Conservation (phyloP, 2,329 filamentous ascomycete species). For the Penicillium decumbens region DNA sequence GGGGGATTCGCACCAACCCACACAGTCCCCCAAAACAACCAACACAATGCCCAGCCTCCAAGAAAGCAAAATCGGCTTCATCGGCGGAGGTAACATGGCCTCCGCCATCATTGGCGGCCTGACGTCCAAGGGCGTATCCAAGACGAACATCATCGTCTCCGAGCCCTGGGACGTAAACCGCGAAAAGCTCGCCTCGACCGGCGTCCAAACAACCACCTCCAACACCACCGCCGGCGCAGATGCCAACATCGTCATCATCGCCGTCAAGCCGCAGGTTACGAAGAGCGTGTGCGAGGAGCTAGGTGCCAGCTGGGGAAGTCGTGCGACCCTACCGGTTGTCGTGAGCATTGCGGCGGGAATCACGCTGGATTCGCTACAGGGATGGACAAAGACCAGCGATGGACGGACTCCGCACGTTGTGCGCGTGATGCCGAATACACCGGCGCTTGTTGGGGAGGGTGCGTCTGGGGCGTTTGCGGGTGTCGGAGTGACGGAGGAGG, state of each 20-base stretch:
- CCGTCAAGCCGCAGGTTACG: conserved; percentile 35
- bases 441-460: conserved; percentile 33
- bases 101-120: conserved; percentile 35
- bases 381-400: conserved; percentile 28
- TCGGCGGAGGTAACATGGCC: conserved; percentile 37
- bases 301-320: conserved; percentile 23
- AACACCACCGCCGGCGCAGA: conserved; percentile 27
- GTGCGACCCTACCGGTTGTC: conserved; percentile 26
- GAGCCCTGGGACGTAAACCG: conserved; percentile 37
- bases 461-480: conserved; percentile 30
- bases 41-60: conserved; percentile 27
- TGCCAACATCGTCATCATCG: conserved; percentile 32
- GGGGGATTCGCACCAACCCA: conserved; percentile 6
- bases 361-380: conserved; percentile 28
- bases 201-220: conserved; percentile 30
- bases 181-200: conserved; percentile 29
- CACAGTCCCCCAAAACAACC: neutral
- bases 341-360: conserved; percentile 36
- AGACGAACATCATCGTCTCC: conserved; percentile 32
- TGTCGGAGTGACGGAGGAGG: conserved; percentile 22
- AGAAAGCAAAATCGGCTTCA: conserved; percentile 34
- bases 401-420: conserved; percentile 27
- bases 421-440: conserved; percentile 37
- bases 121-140: conserved; percentile 26
- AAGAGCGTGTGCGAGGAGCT: conserved; percentile 34